These are phyloP conservation scores for Cladophialophora psammophila DNA, from an alignment of 2,329 filamentous ascomycete genomes.

Conservation along the genomic window DNA sequence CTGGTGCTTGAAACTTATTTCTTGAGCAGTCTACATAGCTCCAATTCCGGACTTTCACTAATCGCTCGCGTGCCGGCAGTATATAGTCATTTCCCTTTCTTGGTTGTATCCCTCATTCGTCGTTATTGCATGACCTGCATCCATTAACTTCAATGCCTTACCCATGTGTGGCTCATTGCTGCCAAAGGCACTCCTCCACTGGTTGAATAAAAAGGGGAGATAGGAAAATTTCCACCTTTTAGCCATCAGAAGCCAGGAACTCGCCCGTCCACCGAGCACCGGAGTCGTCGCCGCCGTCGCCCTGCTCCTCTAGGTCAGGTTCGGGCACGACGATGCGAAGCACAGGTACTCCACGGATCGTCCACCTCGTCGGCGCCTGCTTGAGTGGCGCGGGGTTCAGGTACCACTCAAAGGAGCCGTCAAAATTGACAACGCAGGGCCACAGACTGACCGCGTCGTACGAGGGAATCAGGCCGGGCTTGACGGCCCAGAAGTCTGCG, in stretches of 20 bases:
- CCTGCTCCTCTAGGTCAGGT: too few species aligned
- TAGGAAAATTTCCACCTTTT: background rate
- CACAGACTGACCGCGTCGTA: background rate
- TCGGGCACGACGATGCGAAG: background rate
- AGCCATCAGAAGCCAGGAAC: constrained; percentile 6
- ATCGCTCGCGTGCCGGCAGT: too few species aligned
- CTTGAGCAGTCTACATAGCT: background rate
- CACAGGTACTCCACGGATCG: background rate
- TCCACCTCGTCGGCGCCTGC: background rate
- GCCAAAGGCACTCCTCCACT: background rate
- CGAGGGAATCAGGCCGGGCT: background rate
- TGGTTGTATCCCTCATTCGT: too few species aligned
- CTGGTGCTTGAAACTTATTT: too few species aligned
- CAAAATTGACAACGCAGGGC: background rate
- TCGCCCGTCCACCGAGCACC: background rate
- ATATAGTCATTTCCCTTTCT: too few species aligned
- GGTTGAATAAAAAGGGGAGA: too few species aligned
- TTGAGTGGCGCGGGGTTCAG: background rate
- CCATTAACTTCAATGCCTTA: too few species aligned
- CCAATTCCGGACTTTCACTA: background rate
- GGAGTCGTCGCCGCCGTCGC: background rate
- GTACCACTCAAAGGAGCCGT: constrained; percentile 3
- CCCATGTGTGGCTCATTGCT: background rate
- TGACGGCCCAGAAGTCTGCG: background rate
- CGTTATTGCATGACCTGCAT: too few species aligned